These are phyloP conservation scores for Verruconis gallopava DNA, from an alignment of 2,329 filamentous ascomycete species.

Conservation along the genomic window DNA sequence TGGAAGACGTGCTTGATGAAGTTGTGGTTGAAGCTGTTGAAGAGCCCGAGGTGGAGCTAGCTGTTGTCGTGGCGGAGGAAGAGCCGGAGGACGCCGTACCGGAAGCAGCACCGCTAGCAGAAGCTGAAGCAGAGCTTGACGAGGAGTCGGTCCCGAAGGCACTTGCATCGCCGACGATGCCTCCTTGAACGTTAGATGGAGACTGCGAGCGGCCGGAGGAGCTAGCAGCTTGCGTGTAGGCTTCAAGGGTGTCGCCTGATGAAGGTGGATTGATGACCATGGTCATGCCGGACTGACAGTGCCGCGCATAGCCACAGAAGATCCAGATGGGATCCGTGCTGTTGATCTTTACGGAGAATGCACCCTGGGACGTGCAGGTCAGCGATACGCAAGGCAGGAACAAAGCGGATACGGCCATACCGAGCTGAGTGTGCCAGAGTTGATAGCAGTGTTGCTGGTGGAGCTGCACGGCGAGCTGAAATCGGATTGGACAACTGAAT, in stretches of 20 bases:
- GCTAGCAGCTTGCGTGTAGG: conserved; percentile 4
- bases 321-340: conserved; percentile 11
- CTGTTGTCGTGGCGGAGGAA: conserved; percentile 14
- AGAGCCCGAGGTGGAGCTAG: background rate
- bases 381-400: background rate
- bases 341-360: conserved; percentile 10
- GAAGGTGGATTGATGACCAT: conserved; percentile 11
- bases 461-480: conserved; percentile 8
- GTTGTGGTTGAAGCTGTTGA: conserved; percentile 1
- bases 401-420: background rate
- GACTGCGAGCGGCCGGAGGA: background rate
- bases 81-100: conserved; percentile 19
- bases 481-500: conserved; percentile 4
- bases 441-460: background rate
- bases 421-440: conserved; percentile 2
- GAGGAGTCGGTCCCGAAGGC: background rate
- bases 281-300: conserved; percentile 11
- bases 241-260: conserved; percentile 6
- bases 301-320: conserved; percentile 6
- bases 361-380: background rate
- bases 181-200: background rate
- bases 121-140: background rate
- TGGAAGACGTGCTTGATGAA: background rate
- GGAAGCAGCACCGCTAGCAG: conserved; percentile 13
- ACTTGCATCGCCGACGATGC: conserved; percentile 2